Base-by-base conservation (phyloP, 345 rosid species). In the Sonneratia caseolaris region DNA sequence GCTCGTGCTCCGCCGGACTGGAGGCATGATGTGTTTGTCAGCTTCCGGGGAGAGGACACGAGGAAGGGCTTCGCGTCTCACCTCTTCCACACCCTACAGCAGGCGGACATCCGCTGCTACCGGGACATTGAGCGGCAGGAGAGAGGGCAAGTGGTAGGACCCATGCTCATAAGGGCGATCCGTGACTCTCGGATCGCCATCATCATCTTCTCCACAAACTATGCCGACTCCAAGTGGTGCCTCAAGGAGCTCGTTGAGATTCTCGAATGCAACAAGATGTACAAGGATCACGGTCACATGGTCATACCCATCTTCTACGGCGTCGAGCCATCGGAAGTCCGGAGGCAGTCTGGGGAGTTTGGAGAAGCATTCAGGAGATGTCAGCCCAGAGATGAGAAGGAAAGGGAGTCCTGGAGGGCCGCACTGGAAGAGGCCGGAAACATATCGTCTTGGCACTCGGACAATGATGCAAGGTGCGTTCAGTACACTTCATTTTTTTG, bases 181-280 rank as follows among this genome's bases (percentile, higher is more conserved):
- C 49, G 24, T 14, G 43, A 43, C 8, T 71, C 73, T 19, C 43
- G 47, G 51, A 13, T 71, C 18, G 64, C 73, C 36, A 38, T 71
- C 66, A 27, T 59, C 35, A 15, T 71, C 43, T 71, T 71, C 32
- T 71, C 73, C 48, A 56, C 64, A 14, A 71, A 59, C 48, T 71
- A 71, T 7, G 73, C 65, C 9, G 73, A 71, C 35, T 71, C 73
- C 18, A 56, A 42, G 24, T 71, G 73, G 73, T 71, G 73, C 66
- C 48, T 71, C 32, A n/a, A 71, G 24, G 73, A 71, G 15, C 32
- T 71, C 32, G 73, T 71, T 9, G 73, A 71, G 66, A 71, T 71
- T 15, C 65, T 71, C 19, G 24, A 19, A 3, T 71, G 15, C 66
- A 56, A 71, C 47, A 18, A 71, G 36, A 37, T 27, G 15, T 37